Evolutionary conservation across 176 grass and related monocot species (phyloP).

Genomic region (Eleusine coracana): DNA sequence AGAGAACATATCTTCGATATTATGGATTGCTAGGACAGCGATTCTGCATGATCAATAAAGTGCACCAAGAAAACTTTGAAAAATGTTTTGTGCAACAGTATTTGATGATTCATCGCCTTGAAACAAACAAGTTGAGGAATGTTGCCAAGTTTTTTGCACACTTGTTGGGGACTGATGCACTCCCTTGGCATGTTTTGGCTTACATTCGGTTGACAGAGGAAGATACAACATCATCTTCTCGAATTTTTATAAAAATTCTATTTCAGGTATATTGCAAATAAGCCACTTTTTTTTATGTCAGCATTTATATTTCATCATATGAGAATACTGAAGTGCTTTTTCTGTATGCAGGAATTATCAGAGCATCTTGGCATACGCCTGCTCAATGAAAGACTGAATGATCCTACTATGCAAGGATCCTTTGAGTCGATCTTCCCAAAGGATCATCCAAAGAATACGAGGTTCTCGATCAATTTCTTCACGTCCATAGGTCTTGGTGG

Average conservation of each 20-base stretch:
- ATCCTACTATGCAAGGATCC: conserved; percentile 77
- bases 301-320: conserved; percentile 13
- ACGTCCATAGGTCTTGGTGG: conserved; percentile 93
- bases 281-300: not conserved
- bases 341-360: conserved; percentile 63
- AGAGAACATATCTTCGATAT: conserved; percentile 90
- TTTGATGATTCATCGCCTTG: conserved; percentile 90
- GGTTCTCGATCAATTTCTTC: conserved; percentile 93
- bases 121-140: conserved; percentile 94
- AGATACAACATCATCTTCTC: conserved; percentile 91
- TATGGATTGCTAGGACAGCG: conserved; percentile 88
- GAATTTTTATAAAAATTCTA: conserved; percentile 97
- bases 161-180: conserved; percentile 81
- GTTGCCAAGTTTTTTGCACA: conserved; percentile 98
- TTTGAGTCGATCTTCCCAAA: conserved; percentile 89
- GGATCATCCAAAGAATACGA: conserved; percentile 94
- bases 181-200: conserved; percentile 87
- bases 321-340: conserved; percentile 8
- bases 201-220: conserved; percentile 94
- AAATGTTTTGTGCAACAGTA: conserved; percentile 95
- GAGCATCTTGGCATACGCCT: conserved; percentile 89
- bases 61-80: conserved; percentile 95
- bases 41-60: conserved; percentile 96
- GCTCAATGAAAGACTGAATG: conserved; percentile 87
- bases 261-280: conserved; percentile 73